Percentiles rank a stretch among this genome's conserved stretches.
These are phyloP conservation scores for Diplodia intermedia DNA, from an alignment of 2,329 filamentous ascomycete genomes.

Conservation along the genomic window DNA sequence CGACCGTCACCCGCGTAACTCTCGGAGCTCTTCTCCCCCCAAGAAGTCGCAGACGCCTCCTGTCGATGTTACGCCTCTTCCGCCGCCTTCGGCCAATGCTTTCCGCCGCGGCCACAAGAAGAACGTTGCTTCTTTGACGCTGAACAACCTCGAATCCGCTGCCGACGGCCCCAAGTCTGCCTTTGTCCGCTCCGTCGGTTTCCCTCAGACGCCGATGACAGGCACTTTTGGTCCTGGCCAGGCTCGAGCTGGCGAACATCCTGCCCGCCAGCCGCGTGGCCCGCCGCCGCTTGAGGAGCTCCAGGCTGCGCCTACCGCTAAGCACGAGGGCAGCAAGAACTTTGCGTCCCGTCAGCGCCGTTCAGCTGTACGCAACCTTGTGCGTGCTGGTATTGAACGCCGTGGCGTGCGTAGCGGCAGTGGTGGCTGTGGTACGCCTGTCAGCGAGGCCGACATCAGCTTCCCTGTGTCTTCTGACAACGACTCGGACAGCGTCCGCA, in stretches of 20 bases:
- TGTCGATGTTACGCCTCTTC: constrained; percentile 74
- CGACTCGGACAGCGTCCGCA: constrained; percentile 66
- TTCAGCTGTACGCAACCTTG: constrained; percentile 88
- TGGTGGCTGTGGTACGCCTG: constrained; percentile 82
- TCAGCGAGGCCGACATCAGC: constrained; percentile 77
- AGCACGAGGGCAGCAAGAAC: constrained; percentile 95
- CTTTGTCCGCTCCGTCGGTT: constrained; percentile 59
- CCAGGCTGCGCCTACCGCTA: constrained; percentile 84
- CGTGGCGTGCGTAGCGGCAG: constrained; percentile 72
- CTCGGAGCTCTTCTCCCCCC: constrained; percentile 70
- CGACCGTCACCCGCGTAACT: constrained; percentile 39
- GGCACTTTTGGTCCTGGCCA: constrained; percentile 93
- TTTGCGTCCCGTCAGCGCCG: constrained; percentile 92
- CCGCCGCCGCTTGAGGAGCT: constrained; percentile 93
- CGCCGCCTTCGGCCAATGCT: constrained; percentile 86
- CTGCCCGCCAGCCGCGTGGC: constrained; percentile 88
- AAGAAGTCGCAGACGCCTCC: constrained; percentile 71
- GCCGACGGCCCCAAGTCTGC: constrained; percentile 75
- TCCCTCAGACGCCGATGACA: constrained; percentile 80
- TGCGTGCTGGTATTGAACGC: constrained; percentile 86
- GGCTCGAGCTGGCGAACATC: constrained; percentile 91
- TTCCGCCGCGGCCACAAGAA: constrained; percentile 97
- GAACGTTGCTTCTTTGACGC: constrained; percentile 71
- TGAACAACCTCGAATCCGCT: constrained; percentile 63
- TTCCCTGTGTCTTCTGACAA: constrained; percentile 75